Conservation (phyloP, 148 eudicot genomes). For the Spergularia marina region DNA sequence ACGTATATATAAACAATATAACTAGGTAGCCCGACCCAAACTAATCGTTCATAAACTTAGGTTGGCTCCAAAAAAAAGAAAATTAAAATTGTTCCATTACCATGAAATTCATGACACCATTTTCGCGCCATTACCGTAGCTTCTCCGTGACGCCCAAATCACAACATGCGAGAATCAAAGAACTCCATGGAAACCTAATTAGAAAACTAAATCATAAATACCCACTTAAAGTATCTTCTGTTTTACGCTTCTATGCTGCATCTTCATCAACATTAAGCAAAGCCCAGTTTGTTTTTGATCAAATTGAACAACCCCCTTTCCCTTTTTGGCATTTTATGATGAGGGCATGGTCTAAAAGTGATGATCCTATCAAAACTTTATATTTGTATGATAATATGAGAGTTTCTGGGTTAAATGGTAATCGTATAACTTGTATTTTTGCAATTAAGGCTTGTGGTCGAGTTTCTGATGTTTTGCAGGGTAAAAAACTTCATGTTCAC, state of each 20-base stretch:
- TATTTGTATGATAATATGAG: slow-evolving; percentile 37
- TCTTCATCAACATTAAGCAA: slow-evolving; percentile 40
- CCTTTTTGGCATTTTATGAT: slow-evolving; percentile 54
- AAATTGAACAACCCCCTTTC: slow-evolving; percentile 41
- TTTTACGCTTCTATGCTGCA: slow-evolving; percentile 47
- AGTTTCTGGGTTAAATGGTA: slow-evolving; percentile 12
- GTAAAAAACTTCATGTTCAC: slow-evolving; percentile 31
- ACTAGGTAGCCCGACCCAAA: too few relatives aligned
- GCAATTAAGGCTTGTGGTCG: slow-evolving; percentile 35
- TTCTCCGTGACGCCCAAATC: slow-evolving; percentile 15
- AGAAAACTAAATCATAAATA: slow-evolving; percentile 45
- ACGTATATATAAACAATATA: too few relatives aligned
- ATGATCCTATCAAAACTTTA: slow-evolving; percentile 46
- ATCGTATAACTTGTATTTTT: slow-evolving; percentile 26
- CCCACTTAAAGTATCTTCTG: slow-evolving; percentile 36
- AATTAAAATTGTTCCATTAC: too few relatives aligned
- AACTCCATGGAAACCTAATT: slow-evolving; percentile 53
- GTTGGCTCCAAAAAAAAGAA: too few relatives aligned
- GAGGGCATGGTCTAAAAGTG: slow-evolving; percentile 42
- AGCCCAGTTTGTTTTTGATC: slow-evolving; percentile 47
- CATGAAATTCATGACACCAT: slow-evolving; percentile 37
- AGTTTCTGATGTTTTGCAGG: slow-evolving; percentile 17
- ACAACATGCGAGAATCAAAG: slow-evolving; percentile 33
- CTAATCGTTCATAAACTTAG: too few relatives aligned
- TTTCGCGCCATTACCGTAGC: slow-evolving; percentile 32